Evolutionary conservation across 257 asterid species (phyloP).

Genomic region (Rehmannia glutinosa): DNA sequence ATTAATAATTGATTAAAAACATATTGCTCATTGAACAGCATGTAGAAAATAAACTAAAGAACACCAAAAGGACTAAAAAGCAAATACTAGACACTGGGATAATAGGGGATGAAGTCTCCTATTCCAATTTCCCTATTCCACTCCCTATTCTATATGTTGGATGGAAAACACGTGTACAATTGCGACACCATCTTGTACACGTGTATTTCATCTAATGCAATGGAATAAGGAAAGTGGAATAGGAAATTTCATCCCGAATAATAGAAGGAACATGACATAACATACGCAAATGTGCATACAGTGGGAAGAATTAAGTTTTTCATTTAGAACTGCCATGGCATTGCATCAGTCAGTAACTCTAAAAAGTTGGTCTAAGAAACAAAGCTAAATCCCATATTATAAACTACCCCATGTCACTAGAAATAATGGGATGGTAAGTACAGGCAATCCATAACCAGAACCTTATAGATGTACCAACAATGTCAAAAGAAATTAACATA

Average conservation of each 20-base stretch:
- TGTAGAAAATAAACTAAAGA: too few species aligned
- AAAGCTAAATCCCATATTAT: conserved; percentile 11
- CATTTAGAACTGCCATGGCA: not conserved
- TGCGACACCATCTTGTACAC: too few species aligned
- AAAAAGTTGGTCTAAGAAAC: conserved; percentile 5
- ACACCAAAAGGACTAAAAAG: not conserved
- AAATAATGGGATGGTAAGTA: not conserved
- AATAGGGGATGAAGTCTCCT: too few species aligned
- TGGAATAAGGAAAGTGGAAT: too few species aligned
- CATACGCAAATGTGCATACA: not conserved
- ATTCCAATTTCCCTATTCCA: too few species aligned
- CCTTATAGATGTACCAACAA: conserved; percentile 1
- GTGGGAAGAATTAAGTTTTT: too few species aligned
- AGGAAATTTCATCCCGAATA: too few species aligned
- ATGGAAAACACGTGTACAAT: too few species aligned
- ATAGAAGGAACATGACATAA: not conserved
- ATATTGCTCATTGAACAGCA: not conserved
- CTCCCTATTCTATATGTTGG: too few species aligned
- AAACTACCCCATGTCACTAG: conserved; percentile 7
- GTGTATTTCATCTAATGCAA: too few species aligned
- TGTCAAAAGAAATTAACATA: not conserved
- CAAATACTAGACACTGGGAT: not conserved
- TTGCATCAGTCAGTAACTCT: not conserved
- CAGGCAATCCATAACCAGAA: conserved; percentile 4
- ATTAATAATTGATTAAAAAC: too few species aligned